Evolutionary conservation across 2,329 filamentous ascomycete species (phyloP), one percentile per base, ranked within the genome.

Genomic region (Sphaerulina musiva): DNA sequence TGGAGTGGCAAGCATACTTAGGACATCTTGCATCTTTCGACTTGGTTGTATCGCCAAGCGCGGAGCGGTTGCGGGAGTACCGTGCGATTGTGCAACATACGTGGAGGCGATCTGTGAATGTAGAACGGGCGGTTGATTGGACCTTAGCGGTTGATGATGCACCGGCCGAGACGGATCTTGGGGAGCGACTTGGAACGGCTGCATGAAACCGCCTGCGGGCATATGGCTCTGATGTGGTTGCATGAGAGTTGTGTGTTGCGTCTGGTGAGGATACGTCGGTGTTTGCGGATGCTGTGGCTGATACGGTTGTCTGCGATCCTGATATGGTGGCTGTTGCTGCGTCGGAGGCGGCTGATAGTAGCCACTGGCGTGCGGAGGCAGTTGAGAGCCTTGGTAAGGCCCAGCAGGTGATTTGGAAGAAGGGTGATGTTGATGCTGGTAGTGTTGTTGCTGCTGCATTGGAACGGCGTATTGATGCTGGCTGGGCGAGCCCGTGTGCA

Each of bases 181-280:
- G 7, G 71, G 69, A n/a, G 69, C 66, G 10, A 76, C 72, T 51
- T 75, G 72, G 60, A 77, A 78, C 4, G 74, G 73, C 36, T 77
- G 67, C 70, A 76, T 75, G 55, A 73, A 71, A 12, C 74, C 75
- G 46, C 74, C 65, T 41, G 49, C 46, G 14, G 53, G 58, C 29
- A 51, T 46, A 20, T 49, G 46, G 29, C 49, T 41, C 31, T 50
- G 54, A 47, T 56, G 54, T 10, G 50, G 47, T 31, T 56, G 56
- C 41, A 62, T 61, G 20, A 73, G 73, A 38, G 10, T 38, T 38
- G 34, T n/a, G 34, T 38, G 34, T 38, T 11, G 12, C 40, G 70
- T 48, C 34, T 65, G 65, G 50, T 67, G 60, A 23, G 64, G 69
- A 26, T 57, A 59, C 8, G 54, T 61, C 6, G 54, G 56, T 26